phyloP scores from a whole-genome alignment of 2,329 filamentous ascomycete species.

The Nothophoma quercina region DNA sequence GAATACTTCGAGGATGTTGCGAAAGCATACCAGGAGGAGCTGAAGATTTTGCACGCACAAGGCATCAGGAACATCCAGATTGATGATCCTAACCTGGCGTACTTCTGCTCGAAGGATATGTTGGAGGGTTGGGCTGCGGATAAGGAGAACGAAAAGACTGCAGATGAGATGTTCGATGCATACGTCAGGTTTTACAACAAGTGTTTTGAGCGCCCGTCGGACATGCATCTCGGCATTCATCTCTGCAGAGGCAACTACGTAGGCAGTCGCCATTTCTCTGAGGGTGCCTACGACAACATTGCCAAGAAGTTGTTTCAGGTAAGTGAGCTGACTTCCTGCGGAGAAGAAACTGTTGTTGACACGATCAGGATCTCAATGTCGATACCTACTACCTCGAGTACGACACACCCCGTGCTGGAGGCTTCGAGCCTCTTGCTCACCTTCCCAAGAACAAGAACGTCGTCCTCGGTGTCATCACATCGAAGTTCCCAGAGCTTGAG shows the following conservation, averaged over 20 bases:
- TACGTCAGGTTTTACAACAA: slow-evolving; percentile 83
- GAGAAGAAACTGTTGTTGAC: slow-evolving; percentile 3
- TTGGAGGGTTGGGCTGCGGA: slow-evolving; percentile 61
- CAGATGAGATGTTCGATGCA: slow-evolving; percentile 75
- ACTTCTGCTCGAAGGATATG: slow-evolving; percentile 50
- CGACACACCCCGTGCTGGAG: slow-evolving; percentile 57
- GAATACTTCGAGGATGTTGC: slow-evolving; percentile 59
- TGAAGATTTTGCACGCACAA: slow-evolving; percentile 55
- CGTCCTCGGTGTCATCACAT: slow-evolving; percentile 56
- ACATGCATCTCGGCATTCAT: slow-evolving; percentile 80
- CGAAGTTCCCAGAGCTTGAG: slow-evolving; percentile 56
- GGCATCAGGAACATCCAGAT: slow-evolving; percentile 59
- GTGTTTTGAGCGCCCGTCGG: slow-evolving; percentile 67
- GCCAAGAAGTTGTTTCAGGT: slow-evolving; percentile 53
- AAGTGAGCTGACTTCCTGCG: background rate
- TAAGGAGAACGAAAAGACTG: slow-evolving; percentile 69
- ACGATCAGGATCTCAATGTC: slow-evolving; percentile 45
- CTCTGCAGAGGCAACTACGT: slow-evolving; percentile 67
- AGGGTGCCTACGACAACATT: slow-evolving; percentile 58
- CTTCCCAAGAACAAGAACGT: slow-evolving; percentile 58
- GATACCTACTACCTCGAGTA: slow-evolving; percentile 55
- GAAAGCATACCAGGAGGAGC: slow-evolving; percentile 56
- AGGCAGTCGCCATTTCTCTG: slow-evolving; percentile 56
- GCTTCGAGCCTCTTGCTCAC: slow-evolving; percentile 56
- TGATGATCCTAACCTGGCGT: slow-evolving; percentile 58